Percentiles rank a stretch among this genome's conserved stretches.
Conservation (phyloP, 805 yeast species). For the Ogataea paradorogensis region DNA sequence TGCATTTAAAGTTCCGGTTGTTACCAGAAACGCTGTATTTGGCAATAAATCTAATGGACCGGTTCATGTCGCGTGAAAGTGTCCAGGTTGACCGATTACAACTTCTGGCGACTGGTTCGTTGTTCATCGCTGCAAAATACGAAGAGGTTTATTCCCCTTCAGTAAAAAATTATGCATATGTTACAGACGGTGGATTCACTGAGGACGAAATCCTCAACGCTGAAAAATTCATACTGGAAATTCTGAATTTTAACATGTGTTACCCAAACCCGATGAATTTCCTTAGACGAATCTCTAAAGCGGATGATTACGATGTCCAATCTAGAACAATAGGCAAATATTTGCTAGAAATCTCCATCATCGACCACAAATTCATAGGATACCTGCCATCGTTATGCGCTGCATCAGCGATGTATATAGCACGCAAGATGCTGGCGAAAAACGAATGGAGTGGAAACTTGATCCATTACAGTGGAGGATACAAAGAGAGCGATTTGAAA, state of each 20-base stretch:
- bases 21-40: conserved; percentile 82
- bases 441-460: conserved; percentile 80
- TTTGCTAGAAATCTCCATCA: conserved; percentile 70
- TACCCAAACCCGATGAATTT: conserved; percentile 91
- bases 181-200: conserved; percentile 81
- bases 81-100: conserved; percentile 80
- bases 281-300: conserved; percentile 81
- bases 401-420: conserved; percentile 85
- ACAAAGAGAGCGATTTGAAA: conserved; percentile 65
- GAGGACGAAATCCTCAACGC: conserved; percentile 81
- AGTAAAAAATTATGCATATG: conserved; percentile 78
- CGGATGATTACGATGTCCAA: conserved; percentile 83
- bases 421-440: conserved; percentile 68
- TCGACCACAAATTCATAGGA: conserved; percentile 74
- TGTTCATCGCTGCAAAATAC: conserved; percentile 88
- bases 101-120: conserved; percentile 77
- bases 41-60: conserved; percentile 82
- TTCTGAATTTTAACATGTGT: conserved; percentile 69
- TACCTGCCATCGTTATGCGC: conserved; percentile 73
- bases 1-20: conserved; percentile 77
- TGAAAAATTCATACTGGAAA: conserved; percentile 73
- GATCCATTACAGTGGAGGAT: conserved; percentile 90
- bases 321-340: conserved; percentile 85
- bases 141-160: conserved; percentile 91
- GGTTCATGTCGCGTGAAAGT: conserved; percentile 72